Evolutionary conservation across 306 rosid species (phyloP).

Genomic region (Acacia confusa): DNA sequence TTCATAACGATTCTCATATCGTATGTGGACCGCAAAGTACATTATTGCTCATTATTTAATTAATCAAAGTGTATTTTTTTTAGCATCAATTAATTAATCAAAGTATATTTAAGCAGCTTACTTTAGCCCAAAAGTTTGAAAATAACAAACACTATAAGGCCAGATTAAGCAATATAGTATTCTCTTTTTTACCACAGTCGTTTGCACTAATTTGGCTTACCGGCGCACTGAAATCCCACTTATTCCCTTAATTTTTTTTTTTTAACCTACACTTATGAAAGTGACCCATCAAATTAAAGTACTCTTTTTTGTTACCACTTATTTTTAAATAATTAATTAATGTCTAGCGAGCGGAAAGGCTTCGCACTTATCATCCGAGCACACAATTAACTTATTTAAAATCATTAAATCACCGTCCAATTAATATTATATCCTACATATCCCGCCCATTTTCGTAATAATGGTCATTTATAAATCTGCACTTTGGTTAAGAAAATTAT

Average conservation of each 20-base stretch:
- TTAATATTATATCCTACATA: not conserved
- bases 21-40: slow-evolving; percentile 10
- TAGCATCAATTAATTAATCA: not conserved
- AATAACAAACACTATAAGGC: not conserved
- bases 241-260: slow-evolving; percentile 2
- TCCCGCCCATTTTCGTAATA: not conserved
- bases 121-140: not conserved
- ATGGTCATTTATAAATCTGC: not conserved
- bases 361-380: not conserved
- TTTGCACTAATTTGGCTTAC: slow-evolving; percentile 21
- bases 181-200: not conserved
- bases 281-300: slow-evolving; percentile 22
- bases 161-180: not conserved
- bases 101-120: not conserved
- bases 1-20: slow-evolving; percentile 19
- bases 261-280: slow-evolving; percentile 35
- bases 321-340: slow-evolving; percentile 4
- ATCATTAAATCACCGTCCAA: not conserved
- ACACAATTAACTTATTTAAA: not conserved
- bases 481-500: not conserved
- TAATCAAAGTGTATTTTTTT: not conserved
- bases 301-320: slow-evolving; percentile 2
- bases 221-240: slow-evolving; percentile 23
- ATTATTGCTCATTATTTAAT: not conserved
- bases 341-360: slow-evolving; percentile 19